Base-by-base conservation (phyloP, 2,329 filamentous ascomycete species). In the Claviceps monticola region DNA sequence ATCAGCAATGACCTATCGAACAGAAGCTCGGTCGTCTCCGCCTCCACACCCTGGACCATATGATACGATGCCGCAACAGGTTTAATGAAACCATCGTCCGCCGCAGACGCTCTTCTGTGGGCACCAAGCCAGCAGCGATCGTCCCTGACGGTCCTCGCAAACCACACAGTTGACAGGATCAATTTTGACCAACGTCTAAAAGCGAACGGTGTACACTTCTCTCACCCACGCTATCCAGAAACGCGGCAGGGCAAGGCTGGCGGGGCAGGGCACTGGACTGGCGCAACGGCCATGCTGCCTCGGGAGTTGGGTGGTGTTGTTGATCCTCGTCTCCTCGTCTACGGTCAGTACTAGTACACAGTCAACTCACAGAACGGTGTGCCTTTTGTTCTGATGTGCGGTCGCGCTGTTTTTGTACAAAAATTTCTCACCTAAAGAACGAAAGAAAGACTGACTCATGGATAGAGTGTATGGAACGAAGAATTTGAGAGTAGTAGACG, bases 161-260 rank as follows among this genome's bases (percentile, higher is more conserved):
- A 56, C n/a, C 55, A 56, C 13, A 63, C 60, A 4, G 71, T 74
- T 0, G 56, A 62, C 8, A 72, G 65, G 45, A 52, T 56, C 2
- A 7, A 67, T 47, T 64, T 73, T 23, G 50, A 56, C 41, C 56
- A 46, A 13, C 14, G 36, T 8, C 41, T 46, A 9, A 41, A 17
- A 16, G 55, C 55, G 8, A 38, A 29, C 14, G 51, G 51, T 7
- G 53, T 50, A 41, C 49, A 6, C 34, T 58, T 52, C 49, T 52
- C 49, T 43, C 48, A 38, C 55, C 54, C 7, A 53, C 56, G 4
- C 70, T 2, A 74, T 73, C 65, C 73, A 77, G 60, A 73, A 72
- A 2, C 74, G 74, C 4, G 71, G 76, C 45, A 46, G 2, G 41
- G 50, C 0, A 51, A 49, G 0, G 51, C 26, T 9, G 16, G 16